Evolutionary conservation across 441 rosid species (phyloP).

Genomic region (Bocquillonia castaneifolia): DNA sequence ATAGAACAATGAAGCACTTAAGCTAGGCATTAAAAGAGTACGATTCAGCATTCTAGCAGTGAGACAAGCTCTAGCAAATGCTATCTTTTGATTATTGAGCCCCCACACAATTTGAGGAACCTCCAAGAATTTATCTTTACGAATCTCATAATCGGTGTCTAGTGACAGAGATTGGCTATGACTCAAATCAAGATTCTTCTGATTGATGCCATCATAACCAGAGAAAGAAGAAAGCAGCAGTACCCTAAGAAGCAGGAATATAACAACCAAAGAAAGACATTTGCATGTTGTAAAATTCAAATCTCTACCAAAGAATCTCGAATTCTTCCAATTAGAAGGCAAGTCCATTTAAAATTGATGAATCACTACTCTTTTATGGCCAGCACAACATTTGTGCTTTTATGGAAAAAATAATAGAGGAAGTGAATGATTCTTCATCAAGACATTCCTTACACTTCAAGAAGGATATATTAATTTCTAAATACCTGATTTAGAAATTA

Average conservation of each 20-base stretch:
- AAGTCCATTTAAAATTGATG: slow-evolving; percentile 40
- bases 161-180: slow-evolving; percentile 23
- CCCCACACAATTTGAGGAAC: slow-evolving; percentile 98
- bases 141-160: slow-evolving; percentile 34
- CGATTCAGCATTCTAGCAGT: slow-evolving; percentile 80
- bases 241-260: slow-evolving; percentile 48
- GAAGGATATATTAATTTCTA: background rate
- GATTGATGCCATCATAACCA: slow-evolving; percentile 23
- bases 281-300: slow-evolving; percentile 46
- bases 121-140: slow-evolving; percentile 60
- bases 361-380: slow-evolving; percentile 10
- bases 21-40: slow-evolving; percentile 85
- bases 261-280: slow-evolving; percentile 44
- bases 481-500: background rate
- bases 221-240: slow-evolving; percentile 37
- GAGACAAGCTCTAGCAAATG: slow-evolving; percentile 88
- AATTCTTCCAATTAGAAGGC: slow-evolving; percentile 33
- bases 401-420: background rate
- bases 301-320: slow-evolving; percentile 30
- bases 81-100: slow-evolving; percentile 91
- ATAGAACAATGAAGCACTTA: slow-evolving; percentile 89
- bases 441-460: too few species aligned
- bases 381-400: slow-evolving; percentile 14
- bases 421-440: too few species aligned
- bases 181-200: slow-evolving; percentile 22